Evolutionary conservation across 2,329 filamentous ascomycete species (phyloP), one percentile per base, ranked within the genome.

Genomic region (Trichoderma aggressivum): DNA sequence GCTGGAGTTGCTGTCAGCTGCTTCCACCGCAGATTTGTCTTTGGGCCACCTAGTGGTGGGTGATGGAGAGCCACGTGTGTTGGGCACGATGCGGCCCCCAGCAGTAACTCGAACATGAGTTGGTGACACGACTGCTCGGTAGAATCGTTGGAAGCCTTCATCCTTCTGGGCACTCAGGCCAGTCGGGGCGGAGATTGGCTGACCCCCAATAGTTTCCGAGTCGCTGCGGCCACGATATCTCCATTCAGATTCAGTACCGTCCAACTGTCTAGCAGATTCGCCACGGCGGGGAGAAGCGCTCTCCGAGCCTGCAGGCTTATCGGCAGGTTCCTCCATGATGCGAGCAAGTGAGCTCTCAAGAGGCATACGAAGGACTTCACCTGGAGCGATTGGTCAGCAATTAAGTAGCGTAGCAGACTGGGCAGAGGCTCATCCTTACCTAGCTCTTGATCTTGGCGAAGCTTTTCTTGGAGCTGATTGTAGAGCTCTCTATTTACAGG

Each of bases 71-170:
- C 82, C 84, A 56, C 88, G 84, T 39, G 85, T 90, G 75, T 91
- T 91, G 62, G 89, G 89, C 1, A 91, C 89, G 75, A 91, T 91
- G 47, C 88, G 85, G 55, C 89, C 89, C 71, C 89, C 89, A 72
- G 89, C 89, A 24, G 89, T 91, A 63, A 91, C 89, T 18, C 89
- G 87, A 73, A 91, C 86, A 78, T 91, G 88, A 16, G 88, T 89
- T 8, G 89, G 89, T 39, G 89, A 91, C 5, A 88, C 85, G n/a
- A 91, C 89, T 12, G 89, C 88, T 77, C 89, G 89, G 80, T 89
- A 91, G 77, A 91, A 91, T 66, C 86, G 84, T 77, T 90, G 86
- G 74, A 91, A 91, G n/a, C 89, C 89, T 77, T 91, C 88, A 39
- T 85, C 85, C 74, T 87, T 86, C 77, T 91, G 89, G 30, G 87